Conservation (phyloP, 1,284 basidiomycete species). For the Irpex sp. region DNA sequence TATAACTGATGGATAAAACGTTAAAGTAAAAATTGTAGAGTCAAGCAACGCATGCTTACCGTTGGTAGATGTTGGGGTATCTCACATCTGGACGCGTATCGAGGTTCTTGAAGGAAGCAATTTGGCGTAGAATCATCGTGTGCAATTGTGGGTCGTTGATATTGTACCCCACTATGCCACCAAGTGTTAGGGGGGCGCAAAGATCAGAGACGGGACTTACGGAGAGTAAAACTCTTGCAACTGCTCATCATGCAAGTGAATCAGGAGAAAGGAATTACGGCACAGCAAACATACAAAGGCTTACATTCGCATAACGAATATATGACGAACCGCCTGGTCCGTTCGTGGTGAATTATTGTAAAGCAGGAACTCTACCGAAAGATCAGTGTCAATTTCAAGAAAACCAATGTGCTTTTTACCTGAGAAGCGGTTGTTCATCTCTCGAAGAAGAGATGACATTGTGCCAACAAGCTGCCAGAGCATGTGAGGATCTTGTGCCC, state of each 20-base stretch:
- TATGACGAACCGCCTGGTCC: neutral
- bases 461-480: neutral
- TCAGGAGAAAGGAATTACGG: too few species aligned
- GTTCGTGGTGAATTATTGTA: neutral
- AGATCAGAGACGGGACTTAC: slow-evolving; percentile 24
- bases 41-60: neutral
- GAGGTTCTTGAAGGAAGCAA: slow-evolving; percentile 25
- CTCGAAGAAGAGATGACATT: neutral
- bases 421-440: neutral
- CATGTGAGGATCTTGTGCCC: neutral
- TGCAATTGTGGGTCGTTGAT: slow-evolving; percentile 21
- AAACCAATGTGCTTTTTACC: neutral
- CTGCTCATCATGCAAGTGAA: slow-evolving; percentile 19
- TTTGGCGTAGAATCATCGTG: slow-evolving; percentile 22
- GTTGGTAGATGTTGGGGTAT: slow-evolving; percentile 9
- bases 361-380: neutral
- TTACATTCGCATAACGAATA: neutral
- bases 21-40: neutral
- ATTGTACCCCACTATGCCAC: slow-evolving; percentile 39
- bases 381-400: neutral
- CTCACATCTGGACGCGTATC: slow-evolving; percentile 4
- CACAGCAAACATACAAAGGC: neutral
- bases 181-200: neutral
- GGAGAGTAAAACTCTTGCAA: slow-evolving; percentile 32
- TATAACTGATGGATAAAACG: slow-evolving; percentile 29